A percentile compares a stretch with the other conserved stretches of the same genome.
These are phyloP conservation scores for Salvia miltiorrhiza DNA, from an alignment of 257 asterid species.

Conservation along the genomic window DNA sequence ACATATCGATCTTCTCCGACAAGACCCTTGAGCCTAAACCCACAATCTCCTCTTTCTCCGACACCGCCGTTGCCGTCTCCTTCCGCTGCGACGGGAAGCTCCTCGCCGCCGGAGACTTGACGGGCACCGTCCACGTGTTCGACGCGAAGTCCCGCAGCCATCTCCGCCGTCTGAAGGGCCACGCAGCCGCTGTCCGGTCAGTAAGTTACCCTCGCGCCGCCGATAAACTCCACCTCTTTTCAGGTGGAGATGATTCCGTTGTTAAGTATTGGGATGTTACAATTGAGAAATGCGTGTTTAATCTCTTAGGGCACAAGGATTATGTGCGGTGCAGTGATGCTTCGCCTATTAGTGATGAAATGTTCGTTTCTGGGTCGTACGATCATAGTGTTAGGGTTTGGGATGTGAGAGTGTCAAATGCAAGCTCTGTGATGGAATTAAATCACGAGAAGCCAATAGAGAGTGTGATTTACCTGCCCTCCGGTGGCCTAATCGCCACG, in stretches of 20 bases:
- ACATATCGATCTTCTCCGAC: slow-evolving; percentile 51
- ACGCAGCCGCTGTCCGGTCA: slow-evolving; percentile 59
- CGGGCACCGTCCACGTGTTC: slow-evolving; percentile 72
- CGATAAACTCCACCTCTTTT: slow-evolving; percentile 76
- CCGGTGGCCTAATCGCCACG: slow-evolving; percentile 84
- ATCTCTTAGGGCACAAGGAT: slow-evolving; percentile 81
- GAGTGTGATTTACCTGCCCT: slow-evolving; percentile 82
- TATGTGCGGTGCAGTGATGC: slow-evolving; percentile 86
- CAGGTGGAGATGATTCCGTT: slow-evolving; percentile 88
- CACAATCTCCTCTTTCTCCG: slow-evolving; percentile 45
- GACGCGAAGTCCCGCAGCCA: slow-evolving; percentile 54
- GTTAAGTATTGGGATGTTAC: slow-evolving; percentile 91
- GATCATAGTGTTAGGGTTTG: slow-evolving; percentile 75
- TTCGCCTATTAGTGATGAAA: slow-evolving; percentile 71
- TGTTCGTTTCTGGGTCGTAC: slow-evolving; percentile 83
- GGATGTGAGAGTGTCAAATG: slow-evolving; percentile 68
- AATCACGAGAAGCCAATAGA: slow-evolving; percentile 90
- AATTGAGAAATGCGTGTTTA: slow-evolving; percentile 44
- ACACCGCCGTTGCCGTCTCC: slow-evolving; percentile 55
- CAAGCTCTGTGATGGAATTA: slow-evolving; percentile 61
- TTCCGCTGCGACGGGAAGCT: slow-evolving; percentile 80
- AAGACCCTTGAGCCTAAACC: slow-evolving; percentile 50
- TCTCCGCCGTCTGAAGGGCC: slow-evolving; percentile 71
- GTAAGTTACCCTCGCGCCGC: slow-evolving; percentile 59
- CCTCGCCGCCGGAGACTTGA: slow-evolving; percentile 72